phyloP scores from a whole-genome alignment of 257 asterid species.

The Fraxinus anomala region DNA sequence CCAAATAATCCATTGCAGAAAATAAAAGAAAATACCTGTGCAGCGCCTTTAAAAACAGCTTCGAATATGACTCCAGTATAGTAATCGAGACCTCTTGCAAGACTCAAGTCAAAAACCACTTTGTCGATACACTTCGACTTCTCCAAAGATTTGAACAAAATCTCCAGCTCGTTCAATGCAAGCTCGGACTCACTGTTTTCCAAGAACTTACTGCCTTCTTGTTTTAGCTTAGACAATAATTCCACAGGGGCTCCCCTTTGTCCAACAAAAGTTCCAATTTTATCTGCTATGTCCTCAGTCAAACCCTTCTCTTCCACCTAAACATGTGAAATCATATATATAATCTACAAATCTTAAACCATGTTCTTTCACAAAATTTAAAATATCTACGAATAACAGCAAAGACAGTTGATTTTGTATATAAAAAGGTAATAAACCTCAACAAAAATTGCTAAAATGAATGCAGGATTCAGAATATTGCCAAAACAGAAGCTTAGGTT shows the following conservation, averaged over 20 bases:
- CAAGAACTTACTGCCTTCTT: conserved; percentile 67
- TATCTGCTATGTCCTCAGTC: conserved; percentile 68
- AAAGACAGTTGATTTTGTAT: not conserved
- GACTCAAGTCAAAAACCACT: conserved; percentile 92
- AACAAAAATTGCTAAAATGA: not conserved
- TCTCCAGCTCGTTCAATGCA: conserved; percentile 82
- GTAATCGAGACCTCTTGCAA: conserved; percentile 98
- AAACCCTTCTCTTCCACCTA: conserved; percentile 95
- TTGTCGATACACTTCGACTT: conserved; percentile 66
- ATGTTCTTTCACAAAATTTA: conserved; percentile 7
- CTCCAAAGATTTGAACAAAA: conserved; percentile 70
- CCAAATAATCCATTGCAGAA: not conserved
- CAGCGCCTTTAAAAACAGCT: conserved; percentile 82
- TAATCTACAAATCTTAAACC: conserved; percentile 20
- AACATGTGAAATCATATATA: conserved; percentile 13
- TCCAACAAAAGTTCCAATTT: conserved; percentile 80
- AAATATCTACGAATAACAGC: not conserved
- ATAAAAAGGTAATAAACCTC: not conserved
- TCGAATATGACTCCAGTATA: conserved; percentile 97
- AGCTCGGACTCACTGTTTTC: conserved; percentile 59
- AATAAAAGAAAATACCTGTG: conserved; percentile 55
- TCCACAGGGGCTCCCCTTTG: conserved; percentile 84
- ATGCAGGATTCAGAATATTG: conserved; percentile 3
- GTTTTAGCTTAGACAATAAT: conserved; percentile 58
- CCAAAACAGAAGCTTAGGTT: not conserved